Conservation (phyloP, 2,329 filamentous ascomycete genomes). For the Colletotrichum chrysophilum region DNA sequence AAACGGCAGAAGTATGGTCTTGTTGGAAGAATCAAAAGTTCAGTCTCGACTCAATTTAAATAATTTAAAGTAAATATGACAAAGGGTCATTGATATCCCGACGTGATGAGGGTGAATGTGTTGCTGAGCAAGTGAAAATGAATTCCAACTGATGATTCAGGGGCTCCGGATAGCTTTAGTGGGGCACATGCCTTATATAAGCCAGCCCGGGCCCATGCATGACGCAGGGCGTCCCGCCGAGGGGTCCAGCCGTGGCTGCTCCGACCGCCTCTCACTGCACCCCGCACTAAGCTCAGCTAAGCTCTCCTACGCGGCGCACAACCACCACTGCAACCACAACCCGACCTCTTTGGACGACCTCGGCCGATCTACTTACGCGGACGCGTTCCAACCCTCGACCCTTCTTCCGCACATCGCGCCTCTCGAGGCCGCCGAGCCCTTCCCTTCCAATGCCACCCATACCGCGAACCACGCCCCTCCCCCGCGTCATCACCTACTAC, state of each 20-base stretch:
- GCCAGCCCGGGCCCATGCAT: not conserved
- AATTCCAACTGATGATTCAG: not conserved
- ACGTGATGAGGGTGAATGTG: not conserved
- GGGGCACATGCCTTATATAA: not conserved
- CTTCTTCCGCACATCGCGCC: not conserved
- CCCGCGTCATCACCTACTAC: slow-evolving; percentile 57
- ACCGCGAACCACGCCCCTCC: slow-evolving; percentile 33
- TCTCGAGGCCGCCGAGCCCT: not conserved
- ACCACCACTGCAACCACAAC: not conserved
- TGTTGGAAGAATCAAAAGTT: too few relatives aligned
- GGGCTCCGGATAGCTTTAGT: not conserved
- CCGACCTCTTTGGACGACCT: not conserved
- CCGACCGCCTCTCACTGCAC: not conserved
- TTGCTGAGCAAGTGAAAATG: not conserved
- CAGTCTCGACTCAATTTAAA: not conserved
- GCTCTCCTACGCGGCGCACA: not conserved
- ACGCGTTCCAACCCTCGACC: not conserved
- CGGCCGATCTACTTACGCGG: not conserved
- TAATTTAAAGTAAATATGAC: not conserved
- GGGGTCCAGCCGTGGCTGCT: not conserved
- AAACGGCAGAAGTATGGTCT: not conserved
- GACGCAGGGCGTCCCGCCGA: not conserved
- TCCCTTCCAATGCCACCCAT: slow-evolving; percentile 15
- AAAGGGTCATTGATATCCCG: not conserved
- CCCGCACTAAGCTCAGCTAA: not conserved